Evolutionary conservation across 2,329 filamentous ascomycete species (phyloP).

Genomic region (Magnaporthiopsis incrustans): DNA sequence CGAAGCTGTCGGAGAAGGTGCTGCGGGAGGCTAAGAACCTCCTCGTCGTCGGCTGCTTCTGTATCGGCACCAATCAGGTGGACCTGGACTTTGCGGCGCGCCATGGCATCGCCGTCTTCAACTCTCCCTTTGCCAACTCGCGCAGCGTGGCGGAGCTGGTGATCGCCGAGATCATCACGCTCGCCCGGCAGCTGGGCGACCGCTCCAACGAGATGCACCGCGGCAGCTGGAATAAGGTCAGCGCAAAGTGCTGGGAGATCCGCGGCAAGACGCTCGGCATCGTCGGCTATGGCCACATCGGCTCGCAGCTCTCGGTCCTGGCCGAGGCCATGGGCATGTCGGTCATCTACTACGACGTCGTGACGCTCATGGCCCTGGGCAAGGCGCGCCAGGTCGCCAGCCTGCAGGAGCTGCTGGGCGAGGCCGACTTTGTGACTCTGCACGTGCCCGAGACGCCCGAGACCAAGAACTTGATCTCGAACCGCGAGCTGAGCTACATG

Average conservation of each 20-base stretch:
- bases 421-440: constrained; percentile 86
- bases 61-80: constrained; percentile 96
- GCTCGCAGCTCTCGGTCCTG: constrained; percentile 88
- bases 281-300: constrained; percentile 95
- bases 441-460: constrained; percentile 92
- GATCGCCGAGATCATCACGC: constrained; percentile 84
- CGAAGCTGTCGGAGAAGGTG: constrained; percentile 80
- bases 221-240: constrained; percentile 97
- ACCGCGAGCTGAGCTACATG: constrained; percentile 74
- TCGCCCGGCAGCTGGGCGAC: constrained; percentile 88
- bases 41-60: constrained; percentile 95
- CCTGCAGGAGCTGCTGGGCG: constrained; percentile 65
- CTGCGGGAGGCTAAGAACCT: constrained; percentile 86
- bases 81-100: constrained; percentile 75
- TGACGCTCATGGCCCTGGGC: constrained; percentile 90
- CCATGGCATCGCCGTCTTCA: constrained; percentile 93
- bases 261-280: constrained; percentile 95
- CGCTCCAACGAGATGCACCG: constrained; percentile 90
- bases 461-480: constrained; percentile 87
- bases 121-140: constrained; percentile 97
- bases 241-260: constrained; percentile 94
- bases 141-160: constrained; percentile 94
- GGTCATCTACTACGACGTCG: constrained; percentile 93
- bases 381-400: constrained; percentile 76
- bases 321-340: constrained; percentile 97